phyloP scores from a whole-genome alignment of 1,139 yeast species.

The Pichia terricola region DNA sequence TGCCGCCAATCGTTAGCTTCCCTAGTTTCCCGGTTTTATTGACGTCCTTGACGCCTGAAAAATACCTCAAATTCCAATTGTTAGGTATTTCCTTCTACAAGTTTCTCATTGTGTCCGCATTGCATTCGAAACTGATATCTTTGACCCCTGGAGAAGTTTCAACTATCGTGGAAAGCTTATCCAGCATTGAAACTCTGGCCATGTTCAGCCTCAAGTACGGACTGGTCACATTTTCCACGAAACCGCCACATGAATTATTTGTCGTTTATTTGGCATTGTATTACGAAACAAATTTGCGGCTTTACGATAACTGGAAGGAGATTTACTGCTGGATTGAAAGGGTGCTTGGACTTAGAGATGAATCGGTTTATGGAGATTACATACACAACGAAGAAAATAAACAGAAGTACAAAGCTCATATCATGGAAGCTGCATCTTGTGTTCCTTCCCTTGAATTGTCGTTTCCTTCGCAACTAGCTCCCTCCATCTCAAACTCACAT shows the following conservation, averaged over 20 bases:
- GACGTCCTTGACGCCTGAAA: background rate
- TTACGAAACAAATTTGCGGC: background rate
- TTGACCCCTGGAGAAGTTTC: background rate
- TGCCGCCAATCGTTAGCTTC: conserved; percentile 2
- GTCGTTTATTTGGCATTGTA: background rate
- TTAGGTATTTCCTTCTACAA: conserved; percentile 6
- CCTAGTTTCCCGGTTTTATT: background rate
- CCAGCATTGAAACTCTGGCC: background rate
- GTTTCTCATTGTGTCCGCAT: conserved; percentile 2
- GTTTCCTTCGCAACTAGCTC: too few relatives aligned
- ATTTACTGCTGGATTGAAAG: background rate
- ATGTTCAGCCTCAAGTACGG: background rate
- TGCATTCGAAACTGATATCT: background rate
- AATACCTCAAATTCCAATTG: background rate
- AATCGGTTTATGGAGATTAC: too few relatives aligned
- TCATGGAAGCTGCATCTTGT: too few relatives aligned
- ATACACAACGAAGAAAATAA: too few relatives aligned
- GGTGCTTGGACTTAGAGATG: background rate
- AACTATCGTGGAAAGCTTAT: background rate
- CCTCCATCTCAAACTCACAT: too few relatives aligned
- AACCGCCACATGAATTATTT: background rate
- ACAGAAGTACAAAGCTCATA: too few relatives aligned
- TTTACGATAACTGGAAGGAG: background rate
- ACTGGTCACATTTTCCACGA: background rate
- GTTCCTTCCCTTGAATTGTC: too few relatives aligned